These are phyloP conservation scores for Diaporthe nobilis DNA, from an alignment of 2,329 filamentous ascomycete genomes.

Conservation along the genomic window DNA sequence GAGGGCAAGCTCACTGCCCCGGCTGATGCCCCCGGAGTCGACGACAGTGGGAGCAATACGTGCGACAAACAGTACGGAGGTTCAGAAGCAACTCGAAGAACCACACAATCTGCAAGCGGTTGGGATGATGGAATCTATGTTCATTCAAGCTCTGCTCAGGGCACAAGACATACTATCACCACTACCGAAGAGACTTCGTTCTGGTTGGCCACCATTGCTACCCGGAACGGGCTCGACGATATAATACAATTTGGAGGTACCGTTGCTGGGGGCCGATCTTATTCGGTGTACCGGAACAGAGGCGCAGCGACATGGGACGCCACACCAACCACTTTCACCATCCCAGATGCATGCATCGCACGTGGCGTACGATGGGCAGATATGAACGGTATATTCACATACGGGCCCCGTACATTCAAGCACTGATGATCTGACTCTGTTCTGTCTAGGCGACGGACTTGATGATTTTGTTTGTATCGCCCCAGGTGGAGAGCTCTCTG, in stretches of 20 bases:
- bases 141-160: conserved; percentile 42
- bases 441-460: conserved; percentile 44
- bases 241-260: not conserved
- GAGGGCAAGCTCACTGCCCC: conserved; percentile 15
- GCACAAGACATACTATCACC: not conserved
- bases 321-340: not conserved
- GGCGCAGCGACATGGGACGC: not conserved
- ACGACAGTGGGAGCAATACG: conserved; percentile 6
- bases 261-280: not conserved
- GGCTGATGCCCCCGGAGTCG: not conserved
- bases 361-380: conserved; percentile 40
- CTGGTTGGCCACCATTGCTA: not conserved
- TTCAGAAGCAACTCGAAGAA: not conserved
- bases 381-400: conserved; percentile 30
- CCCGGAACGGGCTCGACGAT: not conserved
- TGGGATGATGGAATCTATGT: conserved; percentile 49
- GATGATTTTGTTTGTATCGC: conserved; percentile 51
- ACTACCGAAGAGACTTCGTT: not conserved
- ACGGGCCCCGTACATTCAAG: not conserved
- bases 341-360: conserved; percentile 24
- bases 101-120: conserved; percentile 48
- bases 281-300: not conserved
- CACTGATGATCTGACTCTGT: not conserved
- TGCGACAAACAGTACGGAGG: not conserved
- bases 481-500: conserved; percentile 40